A percentile compares a stretch with the other conserved stretches of the same genome.
These are phyloP conservation scores for Aspergillus avenaceus DNA, from an alignment of 495 filamentous ascomycete species.

Conservation along the genomic window DNA sequence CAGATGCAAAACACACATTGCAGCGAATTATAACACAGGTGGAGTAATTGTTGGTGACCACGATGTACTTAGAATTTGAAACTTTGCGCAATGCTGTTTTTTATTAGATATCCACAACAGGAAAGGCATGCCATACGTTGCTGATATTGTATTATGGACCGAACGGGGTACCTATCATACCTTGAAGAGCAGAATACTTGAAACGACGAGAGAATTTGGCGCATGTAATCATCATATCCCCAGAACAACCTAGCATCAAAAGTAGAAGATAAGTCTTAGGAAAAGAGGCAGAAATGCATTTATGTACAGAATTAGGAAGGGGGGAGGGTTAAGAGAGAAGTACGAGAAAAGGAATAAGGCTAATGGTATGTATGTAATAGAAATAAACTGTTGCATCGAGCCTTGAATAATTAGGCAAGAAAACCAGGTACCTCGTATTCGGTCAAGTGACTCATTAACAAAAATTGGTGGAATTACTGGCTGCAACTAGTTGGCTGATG, in stretches of 20 bases:
- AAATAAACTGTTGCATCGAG: too few species aligned
- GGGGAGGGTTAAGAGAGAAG: too few species aligned
- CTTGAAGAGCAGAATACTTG: background rate
- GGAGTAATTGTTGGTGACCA: background rate
- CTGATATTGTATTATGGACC: background rate
- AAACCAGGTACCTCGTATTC: background rate
- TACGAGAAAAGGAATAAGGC: too few species aligned
- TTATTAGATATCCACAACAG: too few species aligned
- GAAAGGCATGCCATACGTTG: background rate
- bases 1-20: background rate
- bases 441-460: background rate
- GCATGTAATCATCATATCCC: background rate
- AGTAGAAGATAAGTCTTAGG: background rate
- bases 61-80: too few species aligned
- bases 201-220: background rate
- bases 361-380: too few species aligned
- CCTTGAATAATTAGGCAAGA: background rate
- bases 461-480: background rate
- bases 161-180: background rate
- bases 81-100: too few species aligned
- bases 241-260: too few species aligned
- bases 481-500: background rate
- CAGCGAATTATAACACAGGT: background rate
- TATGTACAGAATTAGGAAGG: conserved; percentile 15
- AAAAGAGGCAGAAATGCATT: background rate